phyloP scores from a whole-genome alignment of 352 stramenopile genomes.

The Globisporangium paddicum region DNA sequence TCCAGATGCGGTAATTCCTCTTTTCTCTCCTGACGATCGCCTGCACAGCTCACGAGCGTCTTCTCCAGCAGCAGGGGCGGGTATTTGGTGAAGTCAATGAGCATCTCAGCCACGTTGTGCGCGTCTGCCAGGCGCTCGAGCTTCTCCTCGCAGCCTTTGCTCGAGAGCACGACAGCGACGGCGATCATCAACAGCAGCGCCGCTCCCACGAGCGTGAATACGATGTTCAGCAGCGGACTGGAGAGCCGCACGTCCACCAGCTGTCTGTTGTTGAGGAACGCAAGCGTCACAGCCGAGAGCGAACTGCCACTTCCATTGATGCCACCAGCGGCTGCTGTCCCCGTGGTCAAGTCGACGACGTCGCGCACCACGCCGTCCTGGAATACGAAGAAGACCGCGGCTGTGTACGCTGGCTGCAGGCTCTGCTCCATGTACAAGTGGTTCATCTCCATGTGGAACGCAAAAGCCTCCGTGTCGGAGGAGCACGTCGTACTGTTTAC shows the following conservation, averaged over 20 bases:
- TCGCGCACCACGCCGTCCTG: neutral
- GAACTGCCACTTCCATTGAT: no score
- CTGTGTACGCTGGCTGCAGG: no score
- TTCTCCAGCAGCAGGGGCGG: slow-evolving; percentile 2
- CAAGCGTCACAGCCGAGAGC: neutral
- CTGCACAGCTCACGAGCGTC: neutral
- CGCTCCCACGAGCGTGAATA: slow-evolving; percentile 5
- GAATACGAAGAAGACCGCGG: no score
- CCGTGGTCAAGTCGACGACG: neutral
- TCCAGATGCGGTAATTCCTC: no score
- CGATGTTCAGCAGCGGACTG: slow-evolving; percentile 6
- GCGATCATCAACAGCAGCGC: neutral
- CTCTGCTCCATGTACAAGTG: no score
- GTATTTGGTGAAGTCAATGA: neutral
- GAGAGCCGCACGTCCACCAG: slow-evolving; percentile 6
- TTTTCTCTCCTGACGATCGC: no score
- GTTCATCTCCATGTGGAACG: slow-evolving; percentile 7
- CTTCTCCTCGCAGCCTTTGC: neutral
- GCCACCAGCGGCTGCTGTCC: neutral
- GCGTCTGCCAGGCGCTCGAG: neutral
- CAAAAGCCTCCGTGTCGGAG: neutral
- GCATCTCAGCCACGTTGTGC: slow-evolving; percentile 5
- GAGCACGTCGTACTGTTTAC: neutral
- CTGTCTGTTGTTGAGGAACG: slow-evolving; percentile 13
- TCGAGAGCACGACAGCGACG: neutral